phyloP scores from a whole-genome alignment of 306 rosid genomes.

The Benincasa hispida region DNA sequence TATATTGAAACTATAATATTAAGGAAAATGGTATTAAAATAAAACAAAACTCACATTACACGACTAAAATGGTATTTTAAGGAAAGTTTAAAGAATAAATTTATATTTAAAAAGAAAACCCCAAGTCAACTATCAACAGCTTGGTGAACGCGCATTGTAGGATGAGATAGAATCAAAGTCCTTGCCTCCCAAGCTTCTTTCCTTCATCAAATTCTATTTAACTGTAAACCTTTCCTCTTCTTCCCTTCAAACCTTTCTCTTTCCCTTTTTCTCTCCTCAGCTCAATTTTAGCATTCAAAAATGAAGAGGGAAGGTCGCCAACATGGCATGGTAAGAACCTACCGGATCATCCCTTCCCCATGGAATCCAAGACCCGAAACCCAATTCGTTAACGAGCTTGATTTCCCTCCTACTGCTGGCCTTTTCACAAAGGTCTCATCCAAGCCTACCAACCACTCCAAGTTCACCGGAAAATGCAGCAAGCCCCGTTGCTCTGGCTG shows the following conservation, averaged over 20 bases:
- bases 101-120: neutral
- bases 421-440: conserved; percentile 40
- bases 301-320: conserved; percentile 89
- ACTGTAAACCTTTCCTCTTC: neutral
- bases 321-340: conserved; percentile 61
- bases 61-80: neutral
- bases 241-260: neutral
- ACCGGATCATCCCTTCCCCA: conserved; percentile 26
- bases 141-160: conserved; percentile 23
- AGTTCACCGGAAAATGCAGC: conserved; percentile 56
- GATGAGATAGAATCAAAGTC: neutral
- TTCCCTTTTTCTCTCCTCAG: neutral
- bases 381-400: conserved; percentile 19
- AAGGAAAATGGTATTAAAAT: too few relatives aligned
- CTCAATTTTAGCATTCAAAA: neutral
- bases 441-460: conserved; percentile 71
- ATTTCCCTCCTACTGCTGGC: conserved; percentile 44
- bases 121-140: neutral
- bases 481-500: conserved; percentile 28
- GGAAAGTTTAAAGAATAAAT: neutral
- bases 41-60: too few relatives aligned
- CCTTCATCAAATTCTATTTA: neutral
- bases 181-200: conserved; percentile 42
- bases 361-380: conserved; percentile 30
- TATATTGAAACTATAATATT: too few relatives aligned